Evolutionary conservation across 495 filamentous ascomycete genomes (phyloP), one percentile per base, ranked within the genome.

Genomic region (Pyronema omphalodes): DNA sequence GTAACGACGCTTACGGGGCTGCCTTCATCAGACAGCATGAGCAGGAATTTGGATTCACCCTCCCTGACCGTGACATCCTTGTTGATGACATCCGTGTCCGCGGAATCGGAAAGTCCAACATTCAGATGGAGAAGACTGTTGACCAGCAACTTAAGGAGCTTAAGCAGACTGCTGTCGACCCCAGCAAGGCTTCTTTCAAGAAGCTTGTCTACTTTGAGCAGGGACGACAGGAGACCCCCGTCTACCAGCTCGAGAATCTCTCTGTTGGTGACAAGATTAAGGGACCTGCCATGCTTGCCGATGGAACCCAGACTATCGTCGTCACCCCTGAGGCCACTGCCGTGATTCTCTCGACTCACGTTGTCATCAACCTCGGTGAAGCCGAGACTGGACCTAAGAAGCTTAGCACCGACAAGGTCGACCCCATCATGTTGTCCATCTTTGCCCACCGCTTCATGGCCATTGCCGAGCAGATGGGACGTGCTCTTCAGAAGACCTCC

Each of bases 401-500:
- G 56, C 67, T 64, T 37, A 67, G 61, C 54, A 69, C 61, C 55
- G 77, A 71, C 64, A 75, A 67, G 55, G 81, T 82, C 1, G 81
- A 87, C 57, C 89, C 91, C 0, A 94, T 98, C 66, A 83, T 93
- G 69, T 77, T 98, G 6, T 93, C 81, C 65, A 93, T 98, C 55
- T 98, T 98, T 60, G 86, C 86, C 1, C 88, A 98, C 66, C 74
- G 91, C 0, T 98, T 98, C 71, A 98, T 98, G 91, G 88, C 89
- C 9, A 96, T 98, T 64, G 91, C 91, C 3, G 91, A 98, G 68
- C 89, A 95, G 66, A 96, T 95, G 89, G 91, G 91, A 4, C 73
- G 87, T 52, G 88, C 91, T 2, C 72, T 98, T 29, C 91, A 96
- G 60, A 98, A 95, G 74, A 98, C 91, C 0, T 89, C 85, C 57